These are phyloP conservation scores for Aspergillus fumigatiaffinis DNA, from an alignment of 2,329 filamentous ascomycete species.

Conservation along the genomic window DNA sequence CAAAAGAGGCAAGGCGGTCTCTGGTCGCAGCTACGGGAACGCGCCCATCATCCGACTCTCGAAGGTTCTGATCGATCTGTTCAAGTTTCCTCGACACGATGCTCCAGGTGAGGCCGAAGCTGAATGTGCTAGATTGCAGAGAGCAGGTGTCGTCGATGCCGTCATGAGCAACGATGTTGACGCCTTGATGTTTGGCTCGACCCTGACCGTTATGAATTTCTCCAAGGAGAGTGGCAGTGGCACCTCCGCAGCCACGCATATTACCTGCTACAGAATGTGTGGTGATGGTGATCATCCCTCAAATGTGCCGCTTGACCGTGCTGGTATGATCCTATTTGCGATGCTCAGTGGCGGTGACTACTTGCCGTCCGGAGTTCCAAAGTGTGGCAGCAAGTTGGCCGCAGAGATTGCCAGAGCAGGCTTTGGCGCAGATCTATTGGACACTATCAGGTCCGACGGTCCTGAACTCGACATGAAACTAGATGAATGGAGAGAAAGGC, in stretches of 20 bases:
- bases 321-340: slow-evolving; percentile 91
- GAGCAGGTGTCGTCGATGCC: slow-evolving; percentile 78
- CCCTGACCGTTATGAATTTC: slow-evolving; percentile 75
- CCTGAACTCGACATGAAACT: slow-evolving; percentile 39
- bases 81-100: slow-evolving; percentile 78
- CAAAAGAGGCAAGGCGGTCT: slow-evolving; percentile 75
- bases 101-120: slow-evolving; percentile 95
- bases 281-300: slow-evolving; percentile 13
- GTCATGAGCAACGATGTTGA: slow-evolving; percentile 96
- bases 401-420: slow-evolving; percentile 86
- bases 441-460: slow-evolving; percentile 53
- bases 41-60: slow-evolving; percentile 68
- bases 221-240: slow-evolving; percentile 67
- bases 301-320: slow-evolving; percentile 59
- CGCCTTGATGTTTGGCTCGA: slow-evolving; percentile 94
- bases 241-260: slow-evolving; percentile 67
- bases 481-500: slow-evolving; percentile 64
- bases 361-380: slow-evolving; percentile 77
- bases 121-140: slow-evolving; percentile 84
- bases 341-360: slow-evolving; percentile 97
- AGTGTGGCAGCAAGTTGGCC: slow-evolving; percentile 82
- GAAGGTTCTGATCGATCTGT: slow-evolving; percentile 77
- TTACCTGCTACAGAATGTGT: slow-evolving; percentile 68
- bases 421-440: slow-evolving; percentile 69
- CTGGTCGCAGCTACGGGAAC: slow-evolving; percentile 51